phyloP scores from a whole-genome alignment of 306 rosid species.

The Pueraria montana region DNA sequence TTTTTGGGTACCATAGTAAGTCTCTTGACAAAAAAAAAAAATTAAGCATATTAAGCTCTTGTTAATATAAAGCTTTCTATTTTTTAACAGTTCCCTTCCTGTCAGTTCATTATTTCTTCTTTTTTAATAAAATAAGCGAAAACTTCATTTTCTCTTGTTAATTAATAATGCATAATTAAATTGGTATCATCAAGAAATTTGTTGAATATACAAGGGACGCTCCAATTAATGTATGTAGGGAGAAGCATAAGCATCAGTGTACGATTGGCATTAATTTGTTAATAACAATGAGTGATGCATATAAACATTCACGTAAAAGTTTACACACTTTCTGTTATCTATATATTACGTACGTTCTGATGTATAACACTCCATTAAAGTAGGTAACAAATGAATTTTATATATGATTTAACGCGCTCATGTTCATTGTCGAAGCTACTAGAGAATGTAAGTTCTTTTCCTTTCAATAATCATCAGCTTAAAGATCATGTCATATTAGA shows the following conservation, averaged over 20 bases:
- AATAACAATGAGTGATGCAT: neutral
- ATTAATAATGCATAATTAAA: neutral
- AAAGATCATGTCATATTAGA: slow-evolving; percentile 10
- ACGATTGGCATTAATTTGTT: neutral
- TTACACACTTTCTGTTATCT: too few relatives aligned
- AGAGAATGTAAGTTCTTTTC: neutral
- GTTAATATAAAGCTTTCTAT: neutral
- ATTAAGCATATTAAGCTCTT: neutral
- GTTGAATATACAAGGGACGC: neutral
- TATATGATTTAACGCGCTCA: neutral
- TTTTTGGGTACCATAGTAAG: too few relatives aligned
- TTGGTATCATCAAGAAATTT: neutral
- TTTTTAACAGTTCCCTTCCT: neutral
- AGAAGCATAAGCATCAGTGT: neutral
- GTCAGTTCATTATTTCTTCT: neutral
- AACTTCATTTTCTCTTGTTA: neutral
- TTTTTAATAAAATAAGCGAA: neutral
- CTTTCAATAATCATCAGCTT: slow-evolving; percentile 8
- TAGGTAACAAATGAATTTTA: neutral
- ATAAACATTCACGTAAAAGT: neutral
- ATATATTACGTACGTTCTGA: neutral
- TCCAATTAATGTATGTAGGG: neutral
- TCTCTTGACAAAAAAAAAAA: neutral
- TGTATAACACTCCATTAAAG: neutral
- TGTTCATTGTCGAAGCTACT: slow-evolving; percentile 5